phyloP scores from a whole-genome alignment of 495 filamentous ascomycete species.

The Hyphodiscus hymeniophilus region DNA sequence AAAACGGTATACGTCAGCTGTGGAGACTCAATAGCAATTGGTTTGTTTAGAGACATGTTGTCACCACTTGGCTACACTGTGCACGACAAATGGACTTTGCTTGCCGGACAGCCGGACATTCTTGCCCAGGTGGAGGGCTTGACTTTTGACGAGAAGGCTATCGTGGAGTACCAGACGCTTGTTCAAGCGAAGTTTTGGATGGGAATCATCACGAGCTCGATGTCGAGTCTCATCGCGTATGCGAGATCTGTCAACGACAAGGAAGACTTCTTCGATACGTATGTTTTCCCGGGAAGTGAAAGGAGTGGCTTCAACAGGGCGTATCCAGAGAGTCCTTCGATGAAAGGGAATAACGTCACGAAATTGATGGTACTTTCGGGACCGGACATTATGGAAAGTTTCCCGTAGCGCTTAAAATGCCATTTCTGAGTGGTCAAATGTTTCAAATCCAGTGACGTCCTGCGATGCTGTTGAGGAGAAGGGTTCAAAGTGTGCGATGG shows the following conservation, averaged over 20 bases:
- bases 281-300: slow-evolving; percentile 6
- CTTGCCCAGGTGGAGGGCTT: background rate
- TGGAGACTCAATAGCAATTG: slow-evolving; percentile 4
- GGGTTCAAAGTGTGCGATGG: no score
- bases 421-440: no score
- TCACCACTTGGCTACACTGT: slow-evolving; percentile 1
- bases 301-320: background rate
- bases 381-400: no score
- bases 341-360: no score
- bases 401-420: no score
- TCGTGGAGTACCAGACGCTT: slow-evolving; percentile 6
- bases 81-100: slow-evolving; percentile 10
- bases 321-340: background rate
- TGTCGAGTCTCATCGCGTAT: slow-evolving; percentile 8
- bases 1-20: slow-evolving; percentile 9
- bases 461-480: no score
- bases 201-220: slow-evolving; percentile 1
- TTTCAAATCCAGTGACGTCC: no score
- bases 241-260: slow-evolving; percentile 1
- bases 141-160: slow-evolving; percentile 10
- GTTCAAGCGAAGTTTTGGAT: slow-evolving; percentile 1
- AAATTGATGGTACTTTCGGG: no score
- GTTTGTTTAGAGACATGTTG: slow-evolving; percentile 3
- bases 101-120: background rate
- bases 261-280: slow-evolving; percentile 1